Conservation (phyloP, 176 grass and related monocot genomes). For the Oryza glaberrima region DNA sequence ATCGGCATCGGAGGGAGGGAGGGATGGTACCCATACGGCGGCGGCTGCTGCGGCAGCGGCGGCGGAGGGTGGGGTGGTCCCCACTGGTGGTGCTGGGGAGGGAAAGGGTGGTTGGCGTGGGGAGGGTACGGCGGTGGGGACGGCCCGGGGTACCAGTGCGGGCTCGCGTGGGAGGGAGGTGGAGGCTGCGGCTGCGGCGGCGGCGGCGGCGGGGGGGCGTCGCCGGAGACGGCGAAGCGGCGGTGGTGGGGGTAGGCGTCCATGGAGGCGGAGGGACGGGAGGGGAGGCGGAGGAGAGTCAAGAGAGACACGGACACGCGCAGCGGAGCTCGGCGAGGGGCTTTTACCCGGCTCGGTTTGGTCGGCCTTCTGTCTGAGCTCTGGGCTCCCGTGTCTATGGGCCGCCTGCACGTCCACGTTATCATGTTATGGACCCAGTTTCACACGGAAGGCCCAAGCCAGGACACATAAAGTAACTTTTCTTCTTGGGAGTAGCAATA, state of each 20-base stretch:
- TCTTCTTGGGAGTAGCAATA: no score
- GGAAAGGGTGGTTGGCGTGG: conserved; percentile 46
- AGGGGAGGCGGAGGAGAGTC: not conserved
- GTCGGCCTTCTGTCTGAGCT: not conserved
- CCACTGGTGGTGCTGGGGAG: conserved; percentile 61
- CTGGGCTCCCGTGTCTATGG: not conserved
- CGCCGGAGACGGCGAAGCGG: conserved; percentile 50
- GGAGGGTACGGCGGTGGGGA: conserved; percentile 44
- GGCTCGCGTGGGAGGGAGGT: conserved; percentile 11
- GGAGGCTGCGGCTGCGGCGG: conserved; percentile 35
- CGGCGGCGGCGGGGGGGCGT: conserved; percentile 38
- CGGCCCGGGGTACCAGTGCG: conserved; percentile 43
- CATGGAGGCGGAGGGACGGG: conserved; percentile 44
- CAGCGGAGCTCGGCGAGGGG: not conserved
- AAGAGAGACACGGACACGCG: not conserved
- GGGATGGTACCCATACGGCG: conserved; percentile 54
- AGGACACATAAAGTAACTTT: no score
- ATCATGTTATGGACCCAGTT: no score
- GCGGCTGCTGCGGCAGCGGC: conserved; percentile 13
- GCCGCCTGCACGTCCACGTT: not conserved
- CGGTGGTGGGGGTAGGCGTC: conserved; percentile 54
- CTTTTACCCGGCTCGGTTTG: not conserved
- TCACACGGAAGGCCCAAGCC: no score
- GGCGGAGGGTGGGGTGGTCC: conserved; percentile 36
- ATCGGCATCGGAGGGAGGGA: conserved; percentile 31